A percentile compares a stretch with the other conserved stretches of the same genome.
Evolutionary conservation across 1,139 yeast species (phyloP).

Genomic region (Yamadazyma conglobata): DNA sequence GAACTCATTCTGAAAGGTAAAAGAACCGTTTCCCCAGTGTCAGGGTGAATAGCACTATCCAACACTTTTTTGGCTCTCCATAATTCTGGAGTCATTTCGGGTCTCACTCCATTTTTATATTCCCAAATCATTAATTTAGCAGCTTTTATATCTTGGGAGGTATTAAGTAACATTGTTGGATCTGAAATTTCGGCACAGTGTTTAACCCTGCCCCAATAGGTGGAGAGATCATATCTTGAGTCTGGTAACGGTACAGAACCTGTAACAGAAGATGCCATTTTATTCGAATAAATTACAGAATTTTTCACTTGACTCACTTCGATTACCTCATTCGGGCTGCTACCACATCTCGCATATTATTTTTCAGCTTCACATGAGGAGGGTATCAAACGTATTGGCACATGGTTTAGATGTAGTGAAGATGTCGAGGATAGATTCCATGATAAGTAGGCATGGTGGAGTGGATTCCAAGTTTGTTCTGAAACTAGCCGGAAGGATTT

Average conservation of each 20-base stretch:
- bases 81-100: constrained; percentile 69
- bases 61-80: constrained; percentile 87
- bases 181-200: constrained; percentile 93
- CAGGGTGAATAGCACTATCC: constrained; percentile 91
- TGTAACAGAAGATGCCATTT: constrained; percentile 83
- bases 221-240: constrained; percentile 70
- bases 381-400: constrained; percentile 28
- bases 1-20: constrained; percentile 97
- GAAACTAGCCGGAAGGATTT: constrained; percentile 46
- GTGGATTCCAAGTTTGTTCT: constrained; percentile 22
- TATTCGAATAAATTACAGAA: too few relatives aligned
- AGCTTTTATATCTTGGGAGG: constrained; percentile 55
- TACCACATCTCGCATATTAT: too few relatives aligned
- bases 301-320: too few relatives aligned
- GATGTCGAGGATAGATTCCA: constrained; percentile 44
- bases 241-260: constrained; percentile 78
- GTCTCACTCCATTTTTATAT: constrained; percentile 64
- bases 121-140: constrained; percentile 69
- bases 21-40: constrained; percentile 87
- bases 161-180: constrained; percentile 82
- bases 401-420: constrained; percentile 64
- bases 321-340: too few relatives aligned
- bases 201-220: constrained; percentile 90
- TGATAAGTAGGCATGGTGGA: constrained; percentile 29
- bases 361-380: too few relatives aligned